Evolutionary conservation across 78 protist genomes (phyloP).

Genomic region (Paratrimastix pyriformis): DNA sequence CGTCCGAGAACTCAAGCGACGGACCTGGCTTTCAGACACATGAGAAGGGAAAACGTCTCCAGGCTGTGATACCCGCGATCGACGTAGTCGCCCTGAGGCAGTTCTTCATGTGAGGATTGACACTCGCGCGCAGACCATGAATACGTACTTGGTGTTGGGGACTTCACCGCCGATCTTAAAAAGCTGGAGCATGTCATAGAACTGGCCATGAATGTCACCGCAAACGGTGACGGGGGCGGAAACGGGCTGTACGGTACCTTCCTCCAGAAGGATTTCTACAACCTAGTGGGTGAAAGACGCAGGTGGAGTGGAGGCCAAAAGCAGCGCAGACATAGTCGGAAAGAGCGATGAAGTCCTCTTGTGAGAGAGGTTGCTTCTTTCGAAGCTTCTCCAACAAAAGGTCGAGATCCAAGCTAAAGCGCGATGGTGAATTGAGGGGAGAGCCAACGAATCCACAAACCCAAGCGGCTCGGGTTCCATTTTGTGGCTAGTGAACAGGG

Average conservation of each 20-base stretch:
- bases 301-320: not conserved
- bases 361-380: no score
- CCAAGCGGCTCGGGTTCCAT: no score
- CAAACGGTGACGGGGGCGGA: constrained; percentile 86
- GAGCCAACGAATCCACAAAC: no score
- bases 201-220: constrained; percentile 96
- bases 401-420: no score
- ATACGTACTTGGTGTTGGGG: constrained; percentile 84
- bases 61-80: constrained; percentile 93
- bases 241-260: constrained; percentile 88
- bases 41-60: constrained; percentile 83
- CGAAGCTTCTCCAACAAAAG: no score
- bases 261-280: constrained; percentile 74
- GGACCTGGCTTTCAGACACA: constrained; percentile 72
- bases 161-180: constrained; percentile 80
- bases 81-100: constrained; percentile 90
- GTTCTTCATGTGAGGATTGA: not conserved
- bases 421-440: no score
- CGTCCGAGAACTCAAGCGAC: not conserved
- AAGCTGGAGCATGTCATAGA: constrained; percentile 86
- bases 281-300: not conserved
- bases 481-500: no score
- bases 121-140: constrained; percentile 60
- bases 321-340: not conserved
- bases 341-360: not conserved